These are phyloP conservation scores for Centaurea solstitialis DNA, from an alignment of 129 eudicot species.

Conservation along the genomic window DNA sequence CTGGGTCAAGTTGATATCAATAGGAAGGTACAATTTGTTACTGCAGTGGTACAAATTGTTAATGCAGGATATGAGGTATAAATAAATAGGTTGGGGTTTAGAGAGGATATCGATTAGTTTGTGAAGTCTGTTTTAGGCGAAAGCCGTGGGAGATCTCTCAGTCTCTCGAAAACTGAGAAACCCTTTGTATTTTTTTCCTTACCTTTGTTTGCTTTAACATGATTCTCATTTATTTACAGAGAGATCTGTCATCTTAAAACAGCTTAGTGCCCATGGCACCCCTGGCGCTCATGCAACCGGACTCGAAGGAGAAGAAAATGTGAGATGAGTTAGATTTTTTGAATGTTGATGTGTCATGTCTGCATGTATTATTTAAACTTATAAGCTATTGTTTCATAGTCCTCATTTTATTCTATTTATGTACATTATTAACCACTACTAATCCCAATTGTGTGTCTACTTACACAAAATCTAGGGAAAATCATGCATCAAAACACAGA, in stretches of 20 bases:
- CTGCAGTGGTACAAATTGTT: no score
- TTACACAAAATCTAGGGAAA: neutral
- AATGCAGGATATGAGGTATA: no score
- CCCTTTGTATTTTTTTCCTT: neutral
- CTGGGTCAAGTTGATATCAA: no score
- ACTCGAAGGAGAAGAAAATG: slow-evolving; percentile 56
- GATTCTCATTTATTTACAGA: slow-evolving; percentile 37
- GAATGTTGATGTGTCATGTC: neutral
- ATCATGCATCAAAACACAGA: neutral
- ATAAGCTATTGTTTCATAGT: neutral
- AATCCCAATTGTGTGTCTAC: neutral
- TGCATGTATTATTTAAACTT: neutral
- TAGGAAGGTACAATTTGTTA: no score
- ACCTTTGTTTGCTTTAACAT: neutral
- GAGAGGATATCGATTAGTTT: no score
- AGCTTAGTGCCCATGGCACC: slow-evolving; percentile 44
- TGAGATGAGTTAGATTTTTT: slow-evolving; percentile 24
- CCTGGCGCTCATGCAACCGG: slow-evolving; percentile 37
- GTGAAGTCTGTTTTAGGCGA: no score
- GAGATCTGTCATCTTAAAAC: slow-evolving; percentile 48
- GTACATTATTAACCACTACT: neutral
- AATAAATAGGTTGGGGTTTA: no score
- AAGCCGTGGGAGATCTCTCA: no score
- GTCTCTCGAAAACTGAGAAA: no score
- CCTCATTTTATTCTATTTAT: neutral